A percentile compares a stretch with the other conserved stretches of the same genome.
phyloP scores from a whole-genome alignment of 148 eudicot species.

The Amaranthus palmeri region DNA sequence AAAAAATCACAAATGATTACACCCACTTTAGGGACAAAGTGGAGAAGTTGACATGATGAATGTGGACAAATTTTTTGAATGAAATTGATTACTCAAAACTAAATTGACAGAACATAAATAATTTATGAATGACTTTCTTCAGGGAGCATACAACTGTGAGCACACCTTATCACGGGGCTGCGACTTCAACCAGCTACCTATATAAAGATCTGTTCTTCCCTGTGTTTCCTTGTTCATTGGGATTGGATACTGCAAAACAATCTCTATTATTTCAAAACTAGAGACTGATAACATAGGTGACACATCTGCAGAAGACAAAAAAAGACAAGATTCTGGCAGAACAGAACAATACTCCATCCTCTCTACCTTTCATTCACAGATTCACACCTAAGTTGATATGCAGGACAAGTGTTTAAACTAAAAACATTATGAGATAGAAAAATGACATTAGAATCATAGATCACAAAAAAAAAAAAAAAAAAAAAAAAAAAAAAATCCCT shows the following conservation, averaged over 20 bases:
- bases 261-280: background rate
- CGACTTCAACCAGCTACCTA: constrained; percentile 83
- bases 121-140: background rate
- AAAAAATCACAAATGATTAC: background rate
- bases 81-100: background rate
- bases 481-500: background rate
- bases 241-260: constrained; percentile 66
- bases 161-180: constrained; percentile 89
- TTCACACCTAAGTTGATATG: too few relatives aligned
- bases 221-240: constrained; percentile 88
- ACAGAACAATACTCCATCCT: background rate
- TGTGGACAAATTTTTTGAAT: background rate
- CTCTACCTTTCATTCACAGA: background rate
- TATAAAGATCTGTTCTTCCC: constrained; percentile 81
- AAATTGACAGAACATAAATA: background rate
- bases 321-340: background rate
- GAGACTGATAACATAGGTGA: background rate
- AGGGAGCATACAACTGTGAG: background rate
- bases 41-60: background rate
- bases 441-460: background rate
- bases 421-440: background rate
- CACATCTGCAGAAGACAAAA: background rate
- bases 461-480: background rate
- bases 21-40: background rate
- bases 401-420: background rate